Conservation (phyloP, 305 asterid species). For the Rubia balearica region DNA sequence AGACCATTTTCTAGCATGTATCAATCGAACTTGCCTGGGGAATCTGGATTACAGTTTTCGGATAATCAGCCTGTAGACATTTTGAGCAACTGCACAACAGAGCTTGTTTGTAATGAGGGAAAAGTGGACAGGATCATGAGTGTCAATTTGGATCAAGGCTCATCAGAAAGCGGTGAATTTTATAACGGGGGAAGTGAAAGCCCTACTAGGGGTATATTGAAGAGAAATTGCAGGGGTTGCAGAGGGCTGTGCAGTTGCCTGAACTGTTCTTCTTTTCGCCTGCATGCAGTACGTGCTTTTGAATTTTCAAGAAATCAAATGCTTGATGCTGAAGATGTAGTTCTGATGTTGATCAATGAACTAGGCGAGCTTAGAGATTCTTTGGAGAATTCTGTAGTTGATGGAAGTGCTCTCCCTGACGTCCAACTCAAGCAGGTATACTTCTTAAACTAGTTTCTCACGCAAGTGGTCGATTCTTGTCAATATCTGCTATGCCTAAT, state of each 20-base stretch:
- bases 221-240: constrained; percentile 65
- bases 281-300: constrained; percentile 74
- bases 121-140: constrained; percentile 14
- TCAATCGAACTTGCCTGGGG: constrained; percentile 7
- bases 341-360: constrained; percentile 51
- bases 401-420: constrained; percentile 22
- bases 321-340: constrained; percentile 74
- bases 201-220: constrained; percentile 56
- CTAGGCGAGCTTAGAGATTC: constrained; percentile 46
- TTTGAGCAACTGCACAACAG: constrained; percentile 22
- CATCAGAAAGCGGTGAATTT: constrained; percentile 15
- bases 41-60: constrained; percentile 5
- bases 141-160: constrained; percentile 22
- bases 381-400: constrained; percentile 36
- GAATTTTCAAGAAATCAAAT: constrained; percentile 77
- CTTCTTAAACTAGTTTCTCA: constrained; percentile 6
- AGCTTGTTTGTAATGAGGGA: constrained; percentile 20
- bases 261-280: constrained; percentile 74
- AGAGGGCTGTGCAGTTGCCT: constrained; percentile 77
- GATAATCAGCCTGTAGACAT: constrained; percentile 19
- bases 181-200: constrained; percentile 16
- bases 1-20: constrained; percentile 19
- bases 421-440: constrained; percentile 38
- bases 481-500: constrained; percentile 3
- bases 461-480: neutral